A percentile compares a stretch with the other conserved stretches of the same genome.
Conservation (phyloP, 1,284 basidiomycete species). For the Cutaneotrichosporon cavernicola region DNA sequence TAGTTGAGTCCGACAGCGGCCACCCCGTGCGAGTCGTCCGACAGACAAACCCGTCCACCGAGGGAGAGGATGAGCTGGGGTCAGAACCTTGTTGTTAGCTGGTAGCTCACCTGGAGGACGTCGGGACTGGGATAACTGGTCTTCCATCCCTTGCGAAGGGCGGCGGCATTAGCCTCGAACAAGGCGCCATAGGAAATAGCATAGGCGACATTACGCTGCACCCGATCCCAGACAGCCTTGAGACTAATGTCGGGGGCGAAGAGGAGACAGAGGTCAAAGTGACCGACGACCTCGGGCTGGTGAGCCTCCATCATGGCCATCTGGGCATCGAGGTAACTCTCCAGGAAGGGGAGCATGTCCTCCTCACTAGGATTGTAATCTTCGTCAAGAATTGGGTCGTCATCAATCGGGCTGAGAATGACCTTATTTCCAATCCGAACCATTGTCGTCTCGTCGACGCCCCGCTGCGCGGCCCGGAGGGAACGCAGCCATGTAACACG, state of each 20-base stretch:
- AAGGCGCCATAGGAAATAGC: conserved; percentile 81
- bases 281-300: conserved; percentile 86
- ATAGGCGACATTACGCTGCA: conserved; percentile 72
- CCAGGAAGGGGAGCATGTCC: conserved; percentile 56
- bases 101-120: conserved; percentile 64
- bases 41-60: conserved; percentile 76
- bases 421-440: conserved; percentile 4
- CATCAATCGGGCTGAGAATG: conserved; percentile 56
- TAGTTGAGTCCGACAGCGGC: conserved; percentile 88
- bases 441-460: conserved; percentile 6
- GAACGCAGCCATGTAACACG: conserved; percentile 39
- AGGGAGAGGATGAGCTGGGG: conserved; percentile 65
- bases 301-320: conserved; percentile 66
- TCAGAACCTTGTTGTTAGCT: too few species aligned
- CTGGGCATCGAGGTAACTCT: conserved; percentile 79
- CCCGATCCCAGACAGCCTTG: conserved; percentile 57
- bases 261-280: conserved; percentile 85
- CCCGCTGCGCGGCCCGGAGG: conserved; percentile 19
- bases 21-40: conserved; percentile 94
- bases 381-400: conserved; percentile 15
- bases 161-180: conserved; percentile 91
- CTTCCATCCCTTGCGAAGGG: conserved; percentile 86
- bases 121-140: conserved; percentile 80
- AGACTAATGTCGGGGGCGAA: conserved; percentile 66
- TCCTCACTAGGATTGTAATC: conserved; percentile 22